Evolutionary conservation across 108 stramenopile genomes (phyloP).

Genomic region (Cyclotella choctawhatcheeana): DNA sequence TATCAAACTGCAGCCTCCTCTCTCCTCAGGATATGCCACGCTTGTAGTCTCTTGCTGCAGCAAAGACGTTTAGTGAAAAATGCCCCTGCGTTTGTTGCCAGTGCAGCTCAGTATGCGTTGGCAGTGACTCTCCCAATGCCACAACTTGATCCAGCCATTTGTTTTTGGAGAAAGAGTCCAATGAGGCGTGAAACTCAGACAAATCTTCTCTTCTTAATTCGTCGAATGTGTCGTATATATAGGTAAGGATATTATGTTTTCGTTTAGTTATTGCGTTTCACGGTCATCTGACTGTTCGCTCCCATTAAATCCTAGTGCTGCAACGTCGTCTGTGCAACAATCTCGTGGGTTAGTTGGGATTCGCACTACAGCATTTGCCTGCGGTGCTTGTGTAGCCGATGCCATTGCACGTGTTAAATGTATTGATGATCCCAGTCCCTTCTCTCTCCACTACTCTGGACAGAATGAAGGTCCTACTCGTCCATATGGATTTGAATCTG

Average conservation of each 20-base stretch:
- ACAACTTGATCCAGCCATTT: constrained; percentile 78
- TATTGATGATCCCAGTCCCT: constrained; percentile 93
- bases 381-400: constrained; percentile 95
- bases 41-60: constrained; percentile 94
- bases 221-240: constrained; percentile 90
- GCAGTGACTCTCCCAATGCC: constrained; percentile 95
- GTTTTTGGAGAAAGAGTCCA: constrained; percentile 92
- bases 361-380: constrained; percentile 94
- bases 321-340: constrained; percentile 93
- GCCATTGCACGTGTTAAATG: constrained; percentile 94
- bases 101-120: constrained; percentile 95
- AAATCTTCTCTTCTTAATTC: constrained; percentile 87
- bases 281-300: no score
- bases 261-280: no score
- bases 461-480: constrained; percentile 93
- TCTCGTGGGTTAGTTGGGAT: constrained; percentile 97
- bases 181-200: constrained; percentile 95
- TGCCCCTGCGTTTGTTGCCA: constrained; percentile 93
- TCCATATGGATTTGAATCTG: constrained; percentile 96
- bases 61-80: constrained; percentile 96
- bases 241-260: neutral
- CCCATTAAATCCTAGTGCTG: no score
- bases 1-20: constrained; percentile 89
- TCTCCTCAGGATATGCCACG: constrained; percentile 89
- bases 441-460: constrained; percentile 97